These are phyloP conservation scores for Meira miltonrushii DNA, from an alignment of 1,284 basidiomycete species.

Conservation along the genomic window DNA sequence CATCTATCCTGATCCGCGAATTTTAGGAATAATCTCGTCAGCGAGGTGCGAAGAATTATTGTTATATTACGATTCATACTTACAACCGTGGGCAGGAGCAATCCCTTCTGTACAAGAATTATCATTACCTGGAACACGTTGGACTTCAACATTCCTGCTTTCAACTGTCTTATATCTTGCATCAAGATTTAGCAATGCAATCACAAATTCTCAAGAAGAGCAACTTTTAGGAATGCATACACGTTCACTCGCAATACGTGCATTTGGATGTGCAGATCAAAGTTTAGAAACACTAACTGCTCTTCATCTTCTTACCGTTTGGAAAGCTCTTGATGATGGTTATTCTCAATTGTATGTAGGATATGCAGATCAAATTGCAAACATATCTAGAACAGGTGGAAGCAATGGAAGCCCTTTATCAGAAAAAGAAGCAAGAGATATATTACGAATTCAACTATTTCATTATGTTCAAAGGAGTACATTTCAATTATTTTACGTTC, in stretches of 20 bases:
- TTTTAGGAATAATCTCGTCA: background rate
- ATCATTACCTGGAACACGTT: background rate
- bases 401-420: background rate
- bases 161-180: conserved; percentile 17
- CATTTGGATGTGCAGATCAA: conserved; percentile 24
- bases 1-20: background rate
- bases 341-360: conserved; percentile 30
- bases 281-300: conserved; percentile 27
- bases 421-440: conserved; percentile 20
- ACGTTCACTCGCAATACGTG: conserved; percentile 20
- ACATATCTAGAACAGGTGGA: conserved; percentile 6
- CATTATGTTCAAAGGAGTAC: conserved; percentile 31
- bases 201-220: conserved; percentile 8
- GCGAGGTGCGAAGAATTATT: background rate
- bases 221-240: conserved; percentile 21
- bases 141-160: background rate
- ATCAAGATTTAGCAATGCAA: conserved; percentile 21
- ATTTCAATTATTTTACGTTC: conserved; percentile 29
- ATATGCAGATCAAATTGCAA: conserved; percentile 21
- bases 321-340: conserved; percentile 32
- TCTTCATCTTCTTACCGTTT: conserved; percentile 26
- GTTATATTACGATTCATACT: background rate
- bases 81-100: background rate
- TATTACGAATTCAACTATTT: conserved; percentile 28
- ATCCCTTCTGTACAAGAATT: background rate